phyloP scores from a whole-genome alignment of 148 eudicot genomes.

The Rhododendron williamsianum region DNA sequence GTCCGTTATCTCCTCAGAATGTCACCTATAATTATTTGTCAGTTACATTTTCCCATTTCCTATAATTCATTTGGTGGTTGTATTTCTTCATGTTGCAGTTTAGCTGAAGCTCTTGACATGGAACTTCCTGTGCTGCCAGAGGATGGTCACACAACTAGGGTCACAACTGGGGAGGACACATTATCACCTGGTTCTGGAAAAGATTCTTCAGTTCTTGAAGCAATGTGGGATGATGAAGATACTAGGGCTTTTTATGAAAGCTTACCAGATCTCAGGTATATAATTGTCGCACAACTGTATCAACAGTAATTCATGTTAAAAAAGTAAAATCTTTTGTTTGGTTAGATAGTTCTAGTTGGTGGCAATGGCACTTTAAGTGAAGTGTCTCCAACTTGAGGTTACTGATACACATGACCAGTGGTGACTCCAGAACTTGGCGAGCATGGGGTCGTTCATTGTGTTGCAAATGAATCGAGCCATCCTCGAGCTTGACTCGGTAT shows the following conservation, averaged over 20 bases:
- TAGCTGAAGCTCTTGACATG: slow-evolving; percentile 98
- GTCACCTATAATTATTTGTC: slow-evolving; percentile 1
- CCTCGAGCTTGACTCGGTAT: too few relatives aligned
- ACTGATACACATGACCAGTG: neutral
- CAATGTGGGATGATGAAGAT: slow-evolving; percentile 98
- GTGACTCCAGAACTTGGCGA: neutral
- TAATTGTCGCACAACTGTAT: neutral
- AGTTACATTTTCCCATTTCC: slow-evolving; percentile 10
- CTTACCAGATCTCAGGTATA: slow-evolving; percentile 94
- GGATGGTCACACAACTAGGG: slow-evolving; percentile 91
- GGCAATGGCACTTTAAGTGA: neutral
- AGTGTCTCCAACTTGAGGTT: slow-evolving; percentile 6
- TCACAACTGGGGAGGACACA: slow-evolving; percentile 75
- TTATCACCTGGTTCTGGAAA: slow-evolving; percentile 56
- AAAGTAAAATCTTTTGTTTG: neutral
- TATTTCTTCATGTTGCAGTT: slow-evolving; percentile 32
- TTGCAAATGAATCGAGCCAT: neutral
- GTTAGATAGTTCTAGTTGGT: slow-evolving; percentile 8
- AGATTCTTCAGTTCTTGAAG: slow-evolving; percentile 70
- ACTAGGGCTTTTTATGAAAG: slow-evolving; percentile 89
- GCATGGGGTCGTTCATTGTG: neutral
- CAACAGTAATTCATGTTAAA: neutral
- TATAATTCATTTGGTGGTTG: neutral
- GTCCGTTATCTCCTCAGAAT: neutral
- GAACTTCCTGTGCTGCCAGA: slow-evolving; percentile 97